Evolutionary conservation across 768 basidiomycete genomes (phyloP).

Genomic region (Leccinum longicurvipes): DNA sequence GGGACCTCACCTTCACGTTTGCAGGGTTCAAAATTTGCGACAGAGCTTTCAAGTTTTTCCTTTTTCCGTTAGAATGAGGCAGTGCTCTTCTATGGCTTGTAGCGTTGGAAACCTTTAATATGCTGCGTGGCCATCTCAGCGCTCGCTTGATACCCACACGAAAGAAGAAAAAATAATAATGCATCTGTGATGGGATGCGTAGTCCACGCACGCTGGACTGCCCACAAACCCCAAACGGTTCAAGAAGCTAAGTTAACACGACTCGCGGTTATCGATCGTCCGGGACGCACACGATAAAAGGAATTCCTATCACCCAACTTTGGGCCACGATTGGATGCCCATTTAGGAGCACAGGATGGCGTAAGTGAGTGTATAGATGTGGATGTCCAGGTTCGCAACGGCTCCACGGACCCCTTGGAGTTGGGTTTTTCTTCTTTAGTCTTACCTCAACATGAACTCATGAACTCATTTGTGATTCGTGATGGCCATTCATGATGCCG

Average conservation of each 20-base stretch:
- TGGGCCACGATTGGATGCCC: neutral
- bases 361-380: slow-evolving; percentile 1
- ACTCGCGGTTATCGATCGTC: slow-evolving; percentile 4
- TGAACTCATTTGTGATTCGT: neutral
- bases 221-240: neutral
- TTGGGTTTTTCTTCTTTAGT: neutral
- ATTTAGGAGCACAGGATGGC: neutral
- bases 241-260: neutral
- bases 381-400: neutral
- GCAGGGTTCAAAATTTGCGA: neutral
- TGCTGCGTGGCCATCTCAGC: neutral
- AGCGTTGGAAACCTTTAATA: neutral
- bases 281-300: neutral
- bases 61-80: slow-evolving; percentile 2
- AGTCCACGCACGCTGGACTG: neutral
- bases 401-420: slow-evolving; percentile 30
- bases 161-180: neutral
- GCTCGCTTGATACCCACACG: neutral
- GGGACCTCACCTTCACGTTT: slow-evolving; percentile 19
- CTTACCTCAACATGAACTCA: slow-evolving; percentile 2
- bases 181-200: neutral
- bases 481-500: neutral
- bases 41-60: neutral
- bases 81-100: neutral
- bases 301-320: neutral